Percentiles rank a stretch among this genome's conserved stretches.
phyloP scores from a whole-genome alignment of 805 yeast species.

The Wickerhamomyces silvicola region DNA sequence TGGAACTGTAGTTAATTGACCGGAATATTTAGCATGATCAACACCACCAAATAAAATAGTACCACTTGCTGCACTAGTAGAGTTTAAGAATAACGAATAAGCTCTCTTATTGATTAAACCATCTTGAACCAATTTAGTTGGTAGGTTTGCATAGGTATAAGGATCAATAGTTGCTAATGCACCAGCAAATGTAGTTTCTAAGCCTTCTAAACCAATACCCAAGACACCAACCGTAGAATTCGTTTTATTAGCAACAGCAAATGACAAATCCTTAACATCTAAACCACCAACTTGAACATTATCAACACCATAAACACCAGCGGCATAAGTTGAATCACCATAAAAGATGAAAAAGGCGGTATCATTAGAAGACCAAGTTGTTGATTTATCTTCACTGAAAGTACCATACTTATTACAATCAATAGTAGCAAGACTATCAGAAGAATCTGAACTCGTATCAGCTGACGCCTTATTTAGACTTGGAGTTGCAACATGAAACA shows the following conservation, averaged over 20 bases:
- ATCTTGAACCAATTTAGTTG: constrained; percentile 47
- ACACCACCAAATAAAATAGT: constrained; percentile 67
- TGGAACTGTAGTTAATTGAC: constrained; percentile 44
- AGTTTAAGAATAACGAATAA: constrained; percentile 59
- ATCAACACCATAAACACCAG: constrained; percentile 43
- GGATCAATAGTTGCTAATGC: constrained; percentile 8
- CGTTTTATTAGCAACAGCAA: constrained; percentile 69
- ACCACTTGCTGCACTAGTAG: constrained; percentile 36
- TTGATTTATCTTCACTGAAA: constrained; percentile 27
- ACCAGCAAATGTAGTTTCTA: constrained; percentile 55
- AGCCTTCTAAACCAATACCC: constrained; percentile 64
- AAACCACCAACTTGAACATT: constrained; percentile 47
- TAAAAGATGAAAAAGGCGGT: constrained; percentile 39
- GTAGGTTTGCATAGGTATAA: constrained; percentile 59
- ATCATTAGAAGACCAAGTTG: constrained; percentile 26
- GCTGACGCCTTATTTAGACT: too few relatives aligned
- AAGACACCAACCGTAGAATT: constrained; percentile 63
- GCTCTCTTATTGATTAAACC: constrained; percentile 51
- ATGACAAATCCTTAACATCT: constrained; percentile 45
- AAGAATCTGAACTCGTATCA: background rate
- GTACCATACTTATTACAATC: constrained; percentile 37
- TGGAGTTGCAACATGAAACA: constrained; percentile 3
- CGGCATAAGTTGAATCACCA: constrained; percentile 38
- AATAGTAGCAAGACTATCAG: constrained; percentile 21
- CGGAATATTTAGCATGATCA: constrained; percentile 56